Evolutionary conservation across 768 basidiomycete species (phyloP), one percentile per base, ranked within the genome.

Genomic region (Agaricus subrufescens): DNA sequence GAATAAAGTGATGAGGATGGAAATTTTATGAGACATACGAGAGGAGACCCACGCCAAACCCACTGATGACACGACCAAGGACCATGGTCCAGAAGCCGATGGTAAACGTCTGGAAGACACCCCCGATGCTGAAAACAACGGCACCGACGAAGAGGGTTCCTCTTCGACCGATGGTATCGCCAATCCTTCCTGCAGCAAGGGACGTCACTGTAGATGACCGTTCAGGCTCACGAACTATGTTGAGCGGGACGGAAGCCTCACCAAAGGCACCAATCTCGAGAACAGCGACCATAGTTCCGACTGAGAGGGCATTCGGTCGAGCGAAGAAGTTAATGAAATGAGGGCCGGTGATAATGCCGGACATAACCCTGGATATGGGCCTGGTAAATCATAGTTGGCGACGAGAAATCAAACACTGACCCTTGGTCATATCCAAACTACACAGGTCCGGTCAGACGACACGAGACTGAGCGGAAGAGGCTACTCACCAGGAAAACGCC

Each of bases 221-320:
- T 29, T 44, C 15, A 47, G 47, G 19, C 30, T 37, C 1, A 7
- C 10, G 19, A n/a, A 10, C 31, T 7, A 7, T 19, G 34, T 3
- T 23, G 19, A 0, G 0, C 11, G 10, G 12, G 4, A 42, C 40
- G 3, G 19, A 10, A 11, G 40, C 66, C 82, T 31, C 64, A 89
- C 91, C 76, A 66, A 94, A 85, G 44, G 92, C 93, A 40, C 93
- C 92, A 40, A 94, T 80, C 67, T 94, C 91, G 25, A 94, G 73
- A 0, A 93, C 87, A n/a, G 92, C 87, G 34, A 94, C 91, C 89
- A 94, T 94, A 9, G 87, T 90, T 27, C 91, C 91, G 29, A 92
- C 66, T 63, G 84, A 77, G 56, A 86, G 70, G 0, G 85, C 77
- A 34, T 76, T 78, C 3, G 91, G 92, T 1, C 81, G 75, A 59